Evolutionary conservation across 2,329 filamentous ascomycete genomes (phyloP), one percentile per base, ranked within the genome.

Genomic region (Hypoxylon sp.): DNA sequence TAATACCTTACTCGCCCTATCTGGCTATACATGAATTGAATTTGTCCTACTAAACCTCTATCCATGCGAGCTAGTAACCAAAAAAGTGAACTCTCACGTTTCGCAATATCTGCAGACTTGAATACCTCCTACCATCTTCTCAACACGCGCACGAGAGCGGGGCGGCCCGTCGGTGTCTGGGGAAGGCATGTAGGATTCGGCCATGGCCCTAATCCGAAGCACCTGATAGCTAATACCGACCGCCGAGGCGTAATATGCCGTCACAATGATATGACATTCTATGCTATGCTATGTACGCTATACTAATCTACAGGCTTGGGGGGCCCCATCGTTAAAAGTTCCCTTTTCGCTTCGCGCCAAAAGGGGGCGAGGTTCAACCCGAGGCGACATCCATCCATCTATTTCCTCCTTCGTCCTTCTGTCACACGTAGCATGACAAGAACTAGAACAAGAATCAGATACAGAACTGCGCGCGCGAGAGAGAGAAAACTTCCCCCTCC

Each of bases 101-200:
- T 39, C 44, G 42, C 46, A 59, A 52, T 33, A 39, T 33, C 19
- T 26, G 8, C 52, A 14, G 55, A 26, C 54, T 31, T 9, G 57
- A 47, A 47, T 53, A 48, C 52, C 22, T 69, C 47, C 44, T 46
- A 11, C 47, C 39, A 46, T 47, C 22, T 44, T 54, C 26, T 31
- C 39, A 6, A 35, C 48, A 54, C 48, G 46, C 53, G 64, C 56
- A 61, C 29, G 39, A 56, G 51, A 51, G 66, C 66, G 66, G 66
- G 58, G 63, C 56, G 46, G 52, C 19, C 10, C 63, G 33, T 69
- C 58, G 58, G 63, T 70, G 52, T 63, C 63, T 61, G 46, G 35
- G n/a, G 31, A 52, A 52, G 56, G 65, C 47, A 61, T 63, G 67
- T 64, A 64, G 63, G 60, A 70, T 70, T 61, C 48, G 8, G 10